Conservation (phyloP, 805 yeast genomes). For the Cyberlindnera euphorbiiphila region DNA sequence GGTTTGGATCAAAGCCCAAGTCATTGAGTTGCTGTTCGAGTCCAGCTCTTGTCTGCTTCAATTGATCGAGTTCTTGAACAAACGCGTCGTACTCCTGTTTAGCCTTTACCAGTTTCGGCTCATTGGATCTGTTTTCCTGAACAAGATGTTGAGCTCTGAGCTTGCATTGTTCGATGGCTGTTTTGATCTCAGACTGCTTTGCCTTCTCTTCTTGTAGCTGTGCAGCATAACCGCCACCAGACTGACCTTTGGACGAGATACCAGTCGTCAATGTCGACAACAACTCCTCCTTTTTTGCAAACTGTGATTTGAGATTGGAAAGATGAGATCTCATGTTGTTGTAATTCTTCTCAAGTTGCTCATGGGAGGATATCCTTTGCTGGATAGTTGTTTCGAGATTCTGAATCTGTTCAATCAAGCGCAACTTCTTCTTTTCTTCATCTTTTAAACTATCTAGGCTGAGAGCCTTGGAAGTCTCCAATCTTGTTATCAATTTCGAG, state of each 20-base stretch:
- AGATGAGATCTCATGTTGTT: slow-evolving; percentile 41
- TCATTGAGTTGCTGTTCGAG: slow-evolving; percentile 41
- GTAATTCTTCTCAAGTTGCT: slow-evolving; percentile 42
- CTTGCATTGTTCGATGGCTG: slow-evolving; percentile 53
- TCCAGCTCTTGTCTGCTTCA: slow-evolving; percentile 35
- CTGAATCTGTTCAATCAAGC: slow-evolving; percentile 32
- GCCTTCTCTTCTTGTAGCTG: slow-evolving; percentile 65
- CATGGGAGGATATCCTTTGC: slow-evolving; percentile 36
- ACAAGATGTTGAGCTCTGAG: slow-evolving; percentile 55
- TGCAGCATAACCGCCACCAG: slow-evolving; percentile 71
- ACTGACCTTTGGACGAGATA: slow-evolving; percentile 73
- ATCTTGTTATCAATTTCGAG: slow-evolving; percentile 62
- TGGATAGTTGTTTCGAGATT: slow-evolving; percentile 33
- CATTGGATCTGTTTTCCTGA: slow-evolving; percentile 43
- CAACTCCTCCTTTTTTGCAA: slow-evolving; percentile 67
- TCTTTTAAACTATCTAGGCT: slow-evolving; percentile 55
- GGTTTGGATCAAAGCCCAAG: slow-evolving; percentile 55
- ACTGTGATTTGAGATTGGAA: slow-evolving; percentile 41
- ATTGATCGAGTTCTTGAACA: slow-evolving; percentile 39
- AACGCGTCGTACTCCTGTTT: slow-evolving; percentile 41
- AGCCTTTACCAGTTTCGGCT: slow-evolving; percentile 51
- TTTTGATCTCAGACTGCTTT: slow-evolving; percentile 47
- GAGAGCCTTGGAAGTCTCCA: slow-evolving; percentile 60
- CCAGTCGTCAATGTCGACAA: slow-evolving; percentile 83
- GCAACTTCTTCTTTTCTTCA: slow-evolving; percentile 37